These are phyloP conservation scores for Symbiodinium natans DNA, from an alignment of 73 alveolate species.

Conservation along the genomic window DNA sequence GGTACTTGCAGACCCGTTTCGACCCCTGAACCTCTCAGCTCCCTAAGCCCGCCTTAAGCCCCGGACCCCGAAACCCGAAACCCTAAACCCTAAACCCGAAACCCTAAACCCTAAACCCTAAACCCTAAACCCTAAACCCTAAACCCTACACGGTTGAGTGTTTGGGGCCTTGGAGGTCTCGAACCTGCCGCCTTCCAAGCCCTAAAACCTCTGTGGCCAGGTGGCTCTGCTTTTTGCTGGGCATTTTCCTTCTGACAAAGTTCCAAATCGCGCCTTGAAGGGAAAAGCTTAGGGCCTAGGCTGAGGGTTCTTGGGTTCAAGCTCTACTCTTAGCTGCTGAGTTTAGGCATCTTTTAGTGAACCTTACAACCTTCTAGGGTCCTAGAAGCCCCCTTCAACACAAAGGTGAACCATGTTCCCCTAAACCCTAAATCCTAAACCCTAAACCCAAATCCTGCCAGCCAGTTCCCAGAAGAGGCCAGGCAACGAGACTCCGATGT, in stretches of 20 bases:
- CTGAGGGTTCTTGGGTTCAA: background rate
- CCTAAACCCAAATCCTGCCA: background rate
- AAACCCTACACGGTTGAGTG: background rate
- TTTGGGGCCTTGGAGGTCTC: background rate
- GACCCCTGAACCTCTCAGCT: no score
- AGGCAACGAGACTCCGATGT: no score
- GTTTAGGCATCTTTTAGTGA: no score
- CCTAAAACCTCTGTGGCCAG: background rate
- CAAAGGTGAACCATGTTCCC: background rate
- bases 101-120: background rate
- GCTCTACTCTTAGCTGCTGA: no score
- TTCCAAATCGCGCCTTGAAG: conserved; percentile 42
- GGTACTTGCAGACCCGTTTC: no score
- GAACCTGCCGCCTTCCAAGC: background rate
- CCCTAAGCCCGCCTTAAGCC: no score
- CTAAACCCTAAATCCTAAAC: background rate
- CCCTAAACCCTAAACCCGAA: background rate
- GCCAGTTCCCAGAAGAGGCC: no score
- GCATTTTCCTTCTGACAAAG: conserved; percentile 71
- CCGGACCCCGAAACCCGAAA: background rate
- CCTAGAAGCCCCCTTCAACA: no score
- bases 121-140: background rate
- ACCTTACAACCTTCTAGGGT: no score
- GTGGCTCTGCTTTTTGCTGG: conserved; percentile 77
- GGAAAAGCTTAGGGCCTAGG: background rate